Evolutionary conservation across 306 rosid species (phyloP).

Genomic region (Glycine tomentella): DNA sequence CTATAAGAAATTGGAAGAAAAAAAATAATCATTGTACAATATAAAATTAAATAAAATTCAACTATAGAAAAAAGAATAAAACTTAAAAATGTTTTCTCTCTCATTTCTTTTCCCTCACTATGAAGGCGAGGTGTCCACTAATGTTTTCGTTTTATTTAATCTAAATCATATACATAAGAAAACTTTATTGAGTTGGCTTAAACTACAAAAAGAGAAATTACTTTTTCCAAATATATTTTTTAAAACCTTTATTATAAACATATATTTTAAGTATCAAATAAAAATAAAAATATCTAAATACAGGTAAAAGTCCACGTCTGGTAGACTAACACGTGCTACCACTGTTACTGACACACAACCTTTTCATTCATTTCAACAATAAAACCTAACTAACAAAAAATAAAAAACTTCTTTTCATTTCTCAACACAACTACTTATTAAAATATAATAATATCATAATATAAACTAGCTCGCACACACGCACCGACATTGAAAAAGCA

Average conservation of each 20-base stretch:
- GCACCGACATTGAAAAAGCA: slow-evolving; percentile 32
- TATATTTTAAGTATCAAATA: background rate
- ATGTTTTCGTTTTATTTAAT: background rate
- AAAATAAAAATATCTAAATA: background rate
- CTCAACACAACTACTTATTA: background rate
- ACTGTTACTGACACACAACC: background rate
- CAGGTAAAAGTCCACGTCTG: background rate
- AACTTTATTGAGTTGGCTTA: background rate
- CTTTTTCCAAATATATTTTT: background rate
- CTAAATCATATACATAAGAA: too few species aligned
- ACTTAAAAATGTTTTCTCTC: too few species aligned
- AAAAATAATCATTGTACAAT: too few species aligned
- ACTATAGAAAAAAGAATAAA: background rate
- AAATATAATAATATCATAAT: too few species aligned
- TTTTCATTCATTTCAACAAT: background rate
- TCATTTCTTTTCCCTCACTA: too few species aligned
- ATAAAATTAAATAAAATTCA: background rate
- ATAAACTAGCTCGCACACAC: background rate
- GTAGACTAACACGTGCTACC: slow-evolving; percentile 19
- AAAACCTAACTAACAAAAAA: background rate
- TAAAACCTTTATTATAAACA: background rate
- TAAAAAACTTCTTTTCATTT: background rate
- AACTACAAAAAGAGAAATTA: background rate
- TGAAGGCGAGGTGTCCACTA: background rate
- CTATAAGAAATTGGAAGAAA: too few species aligned